Base-by-base conservation (phyloP, 768 basidiomycete genomes). In the Cystofilobasidium ferigula region DNA sequence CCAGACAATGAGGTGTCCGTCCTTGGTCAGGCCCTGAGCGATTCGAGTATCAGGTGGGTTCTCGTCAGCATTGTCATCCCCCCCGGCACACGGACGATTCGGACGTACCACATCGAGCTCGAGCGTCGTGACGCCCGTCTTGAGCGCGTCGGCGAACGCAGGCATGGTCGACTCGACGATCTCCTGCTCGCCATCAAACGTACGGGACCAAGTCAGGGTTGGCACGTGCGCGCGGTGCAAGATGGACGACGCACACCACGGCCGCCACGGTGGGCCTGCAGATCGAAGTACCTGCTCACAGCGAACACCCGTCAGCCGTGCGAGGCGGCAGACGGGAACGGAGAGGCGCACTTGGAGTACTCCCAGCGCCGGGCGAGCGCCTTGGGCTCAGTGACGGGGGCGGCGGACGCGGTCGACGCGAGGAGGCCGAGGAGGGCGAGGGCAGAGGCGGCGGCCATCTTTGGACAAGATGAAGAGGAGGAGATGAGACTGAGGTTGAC, bases 111-210 rank as follows among this genome's bases (percentile, higher is more conserved):
- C 86, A 73, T 89, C 88, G 69, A 89, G 74, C 75, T 89, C 87
- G 16, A 90, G 79, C 0, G 86, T 87, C 1, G 85, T 88, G 1
- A 85, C 78, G 16, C 95, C 94, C 12, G 89, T 78, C 72, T 97
- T 93, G 72, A 93, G 85, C 13, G 89, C 91, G 74, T 98, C 95
- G 0, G 94, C 91, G 60, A 91, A 78, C 1, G 89, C 78, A 30
- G 83, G 65, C 8, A 67, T 38, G 20, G 48, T 53, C 9, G 9
- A 28, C 53, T 67, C 65, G 36, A 67, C 34, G 24, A 38, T 35
- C 54, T 64, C 54, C 57, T 64, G 14, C 16, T 42, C 1, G 48
- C 30, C 16, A 22, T 8, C 28, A 35, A 45, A 26, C 34, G 28
- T 22, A 10, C 18, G 3, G n/a, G 26, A 10, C 12, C 22, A 18